Conservation (phyloP, 305 asterid genomes). For the Fraxinus velutina region DNA sequence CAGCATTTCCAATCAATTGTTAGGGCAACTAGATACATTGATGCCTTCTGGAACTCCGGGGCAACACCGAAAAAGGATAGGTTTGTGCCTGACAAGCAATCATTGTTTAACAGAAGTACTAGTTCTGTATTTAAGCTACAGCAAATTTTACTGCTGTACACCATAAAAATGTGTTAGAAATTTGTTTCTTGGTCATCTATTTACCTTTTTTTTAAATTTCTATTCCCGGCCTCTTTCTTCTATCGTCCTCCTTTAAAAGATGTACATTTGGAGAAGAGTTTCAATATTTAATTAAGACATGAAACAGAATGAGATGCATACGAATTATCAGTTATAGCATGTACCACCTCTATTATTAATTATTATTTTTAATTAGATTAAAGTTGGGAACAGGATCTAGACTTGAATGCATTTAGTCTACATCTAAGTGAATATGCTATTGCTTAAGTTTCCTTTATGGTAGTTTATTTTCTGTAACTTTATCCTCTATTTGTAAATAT, state of each 20-base stretch:
- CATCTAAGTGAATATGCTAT: slow-evolving; percentile 3
- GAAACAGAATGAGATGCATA: slow-evolving; percentile 11
- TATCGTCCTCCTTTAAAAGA: slow-evolving; percentile 5
- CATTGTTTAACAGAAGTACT: background rate
- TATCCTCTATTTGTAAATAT: slow-evolving; percentile 10
- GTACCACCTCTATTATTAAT: background rate
- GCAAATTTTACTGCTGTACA: background rate
- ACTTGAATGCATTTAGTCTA: slow-evolving; percentile 12
- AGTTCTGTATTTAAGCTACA: background rate
- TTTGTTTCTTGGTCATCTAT: background rate
- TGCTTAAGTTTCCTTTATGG: background rate
- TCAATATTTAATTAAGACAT: background rate
- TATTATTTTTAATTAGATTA: slow-evolving; percentile 5
- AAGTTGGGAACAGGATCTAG: slow-evolving; percentile 1
- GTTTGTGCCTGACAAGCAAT: slow-evolving; percentile 41
- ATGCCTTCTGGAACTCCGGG: slow-evolving; percentile 76
- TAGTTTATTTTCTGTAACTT: slow-evolving; percentile 1
- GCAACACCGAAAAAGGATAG: slow-evolving; percentile 82
- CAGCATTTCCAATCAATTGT: slow-evolving; percentile 72
- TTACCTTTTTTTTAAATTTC: background rate
- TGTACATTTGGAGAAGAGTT: background rate
- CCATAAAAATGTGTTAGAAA: slow-evolving; percentile 1
- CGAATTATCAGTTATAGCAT: slow-evolving; percentile 4
- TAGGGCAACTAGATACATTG: slow-evolving; percentile 71
- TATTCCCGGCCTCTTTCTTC: background rate